Percentiles rank a stretch among this genome's conserved stretches.
Evolutionary conservation across 2,329 filamentous ascomycete genomes (phyloP).

Genomic region (Aspergillus versicolor): DNA sequence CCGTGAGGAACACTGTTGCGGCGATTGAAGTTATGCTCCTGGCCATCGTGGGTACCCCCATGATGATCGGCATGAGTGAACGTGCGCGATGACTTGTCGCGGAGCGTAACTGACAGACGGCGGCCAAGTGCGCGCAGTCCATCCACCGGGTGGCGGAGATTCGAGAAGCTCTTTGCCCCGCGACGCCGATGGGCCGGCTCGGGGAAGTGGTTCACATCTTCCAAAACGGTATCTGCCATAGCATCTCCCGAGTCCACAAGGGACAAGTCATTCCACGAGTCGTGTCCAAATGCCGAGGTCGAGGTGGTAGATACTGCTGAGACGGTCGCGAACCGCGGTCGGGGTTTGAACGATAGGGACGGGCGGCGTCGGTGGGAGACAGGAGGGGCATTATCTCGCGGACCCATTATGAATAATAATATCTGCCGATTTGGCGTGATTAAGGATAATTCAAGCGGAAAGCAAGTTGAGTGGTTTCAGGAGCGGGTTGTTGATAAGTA

Average conservation of each 20-base stretch:
- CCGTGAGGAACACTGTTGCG: slow-evolving; percentile 36
- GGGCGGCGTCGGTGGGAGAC: slow-evolving; percentile 34
- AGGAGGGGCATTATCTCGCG: slow-evolving; percentile 29
- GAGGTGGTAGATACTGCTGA: slow-evolving; percentile 21
- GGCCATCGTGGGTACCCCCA: slow-evolving; percentile 17
- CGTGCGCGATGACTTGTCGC: slow-evolving; percentile 37
- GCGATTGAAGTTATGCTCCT: slow-evolving; percentile 32
- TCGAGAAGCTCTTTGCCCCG: slow-evolving; percentile 43
- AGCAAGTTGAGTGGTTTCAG: not conserved
- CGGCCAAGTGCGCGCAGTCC: slow-evolving; percentile 43
- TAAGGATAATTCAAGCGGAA: slow-evolving; percentile 10
- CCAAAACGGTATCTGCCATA: slow-evolving; percentile 27
- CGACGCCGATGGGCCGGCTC: slow-evolving; percentile 33
- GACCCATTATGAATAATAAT: slow-evolving; percentile 27
- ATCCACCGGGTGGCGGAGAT: slow-evolving; percentile 41
- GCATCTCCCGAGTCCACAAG: slow-evolving; percentile 23
- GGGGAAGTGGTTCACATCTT: slow-evolving; percentile 34
- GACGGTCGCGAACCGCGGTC: slow-evolving; percentile 38
- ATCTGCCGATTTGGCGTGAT: slow-evolving; percentile 2
- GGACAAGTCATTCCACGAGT: slow-evolving; percentile 26
- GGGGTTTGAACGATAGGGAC: slow-evolving; percentile 38
- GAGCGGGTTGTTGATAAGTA: slow-evolving; percentile 3
- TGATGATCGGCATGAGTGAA: slow-evolving; percentile 16
- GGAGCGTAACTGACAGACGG: slow-evolving; percentile 41
- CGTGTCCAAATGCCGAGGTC: slow-evolving; percentile 15